Conservation (phyloP, 257 asterid species). For the Echites panduratus region DNA sequence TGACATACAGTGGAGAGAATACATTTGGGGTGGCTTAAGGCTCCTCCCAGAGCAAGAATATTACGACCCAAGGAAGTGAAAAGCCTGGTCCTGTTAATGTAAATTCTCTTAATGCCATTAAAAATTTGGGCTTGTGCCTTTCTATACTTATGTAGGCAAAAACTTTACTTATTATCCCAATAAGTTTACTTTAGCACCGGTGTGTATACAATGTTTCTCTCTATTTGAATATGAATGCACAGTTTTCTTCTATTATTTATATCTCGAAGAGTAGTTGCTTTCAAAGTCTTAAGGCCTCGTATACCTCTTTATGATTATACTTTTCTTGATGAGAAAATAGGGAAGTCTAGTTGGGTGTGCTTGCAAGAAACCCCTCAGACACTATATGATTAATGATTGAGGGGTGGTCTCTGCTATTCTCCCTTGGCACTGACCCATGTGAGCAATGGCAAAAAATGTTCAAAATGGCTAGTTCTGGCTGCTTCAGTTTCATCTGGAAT, state of each 20-base stretch:
- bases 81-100: background rate
- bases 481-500: too few relatives aligned
- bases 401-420: too few relatives aligned
- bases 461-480: background rate
- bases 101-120: background rate
- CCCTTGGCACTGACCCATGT: too few relatives aligned
- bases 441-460: too few relatives aligned
- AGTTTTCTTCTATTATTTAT: background rate
- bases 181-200: background rate
- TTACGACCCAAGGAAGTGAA: background rate
- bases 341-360: background rate
- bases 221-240: background rate
- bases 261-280: background rate
- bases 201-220: background rate
- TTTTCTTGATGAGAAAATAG: too few relatives aligned
- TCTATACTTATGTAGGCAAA: background rate
- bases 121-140: background rate
- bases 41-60: background rate
- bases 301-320: background rate
- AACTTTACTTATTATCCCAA: background rate
- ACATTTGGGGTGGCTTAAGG: slow-evolving; percentile 40
- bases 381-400: too few relatives aligned
- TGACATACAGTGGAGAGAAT: slow-evolving; percentile 82
- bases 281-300: background rate
- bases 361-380: background rate